Base-by-base conservation (phyloP, 1,139 yeast genomes). In the Suhomyces terraborum region DNA sequence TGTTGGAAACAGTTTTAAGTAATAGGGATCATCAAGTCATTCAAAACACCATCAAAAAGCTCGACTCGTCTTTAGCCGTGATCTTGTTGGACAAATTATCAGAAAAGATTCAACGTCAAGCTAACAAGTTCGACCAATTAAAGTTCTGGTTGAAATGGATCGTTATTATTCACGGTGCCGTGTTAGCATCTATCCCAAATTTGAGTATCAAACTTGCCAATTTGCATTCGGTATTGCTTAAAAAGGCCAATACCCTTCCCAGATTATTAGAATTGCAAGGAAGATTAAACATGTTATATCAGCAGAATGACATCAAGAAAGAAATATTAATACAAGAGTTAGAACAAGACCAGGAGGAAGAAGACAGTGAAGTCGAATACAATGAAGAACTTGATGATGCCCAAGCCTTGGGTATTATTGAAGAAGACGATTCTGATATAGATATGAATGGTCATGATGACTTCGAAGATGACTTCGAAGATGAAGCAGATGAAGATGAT, bases 91-190 rank as follows among this genome's bases (percentile, higher is more conserved):
- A 91, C 57, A 75, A 91, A 54, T 68, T 93, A 27, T 89, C 96
- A 1, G 96, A 89, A 58, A 79, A 88, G 59, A 79, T 88, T 45
- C 84, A 91, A 8, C 78, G 94, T 54, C 77, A 74, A 53, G 59
- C 73, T 10, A 59, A 65, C 13, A 78, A 88, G 51, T 89, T 89
- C 49, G 87, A 84, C 28, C 84, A 82, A 46, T 72, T 93, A 49
- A 84, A 85, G 49, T 75, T 80, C 36, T 93, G 99, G 99, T 82
- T 91, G 50, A 88, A 91, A 61, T 91, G 97, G 94, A 83, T 89
- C 37, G 72, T 94, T 55, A 83, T 93, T 35, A 80, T 86, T 28
- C 98, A 94, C 61, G 98, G 98, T 29, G 93, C 95, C 2, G 69
- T 75, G 12, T 67, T 84, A 40, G 77, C 85, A 20, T 76, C 85